phyloP scores from a whole-genome alignment of 2,329 filamentous ascomycete genomes.

The Scedosporium aurantiacum region DNA sequence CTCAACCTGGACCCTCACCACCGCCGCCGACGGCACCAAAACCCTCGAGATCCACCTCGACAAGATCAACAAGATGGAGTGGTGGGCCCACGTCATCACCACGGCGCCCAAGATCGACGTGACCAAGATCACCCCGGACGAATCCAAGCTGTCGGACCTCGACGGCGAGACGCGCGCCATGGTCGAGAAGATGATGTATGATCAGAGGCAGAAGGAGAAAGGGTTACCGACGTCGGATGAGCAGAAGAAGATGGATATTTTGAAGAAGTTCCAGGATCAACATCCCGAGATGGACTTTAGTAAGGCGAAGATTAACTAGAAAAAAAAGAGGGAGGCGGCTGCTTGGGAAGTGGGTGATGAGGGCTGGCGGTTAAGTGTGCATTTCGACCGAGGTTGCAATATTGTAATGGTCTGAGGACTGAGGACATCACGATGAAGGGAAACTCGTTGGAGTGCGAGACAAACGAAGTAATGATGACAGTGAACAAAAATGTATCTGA shows the following conservation, averaged over 20 bases:
- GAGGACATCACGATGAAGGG: too few species aligned
- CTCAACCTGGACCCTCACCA: slow-evolving; percentile 83
- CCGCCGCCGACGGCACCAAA: slow-evolving; percentile 57
- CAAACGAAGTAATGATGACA: too few species aligned
- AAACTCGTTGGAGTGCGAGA: too few species aligned
- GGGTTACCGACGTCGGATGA: slow-evolving; percentile 86
- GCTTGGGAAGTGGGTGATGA: neutral
- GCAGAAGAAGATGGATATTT: slow-evolving; percentile 84
- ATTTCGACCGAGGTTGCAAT: too few species aligned
- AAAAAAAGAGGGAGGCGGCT: neutral
- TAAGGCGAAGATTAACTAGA: slow-evolving; percentile 54
- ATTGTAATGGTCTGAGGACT: too few species aligned
- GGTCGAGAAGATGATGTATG: slow-evolving; percentile 99
- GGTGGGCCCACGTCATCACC: slow-evolving; percentile 92
- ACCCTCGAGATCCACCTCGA: slow-evolving; percentile 75
- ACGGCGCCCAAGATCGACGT: slow-evolving; percentile 86
- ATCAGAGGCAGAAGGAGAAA: slow-evolving; percentile 92
- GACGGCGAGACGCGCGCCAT: slow-evolving; percentile 91
- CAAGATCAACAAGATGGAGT: slow-evolving; percentile 94
- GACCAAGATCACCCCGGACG: slow-evolving; percentile 87
- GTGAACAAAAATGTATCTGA: neutral
- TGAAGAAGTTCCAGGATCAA: slow-evolving; percentile 85
- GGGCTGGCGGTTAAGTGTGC: neutral
- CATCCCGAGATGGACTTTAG: slow-evolving; percentile 63
- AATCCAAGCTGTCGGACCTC: slow-evolving; percentile 79